phyloP scores from a whole-genome alignment of 192 early-diverging fungal genomes.

The Coemansia sp. region DNA sequence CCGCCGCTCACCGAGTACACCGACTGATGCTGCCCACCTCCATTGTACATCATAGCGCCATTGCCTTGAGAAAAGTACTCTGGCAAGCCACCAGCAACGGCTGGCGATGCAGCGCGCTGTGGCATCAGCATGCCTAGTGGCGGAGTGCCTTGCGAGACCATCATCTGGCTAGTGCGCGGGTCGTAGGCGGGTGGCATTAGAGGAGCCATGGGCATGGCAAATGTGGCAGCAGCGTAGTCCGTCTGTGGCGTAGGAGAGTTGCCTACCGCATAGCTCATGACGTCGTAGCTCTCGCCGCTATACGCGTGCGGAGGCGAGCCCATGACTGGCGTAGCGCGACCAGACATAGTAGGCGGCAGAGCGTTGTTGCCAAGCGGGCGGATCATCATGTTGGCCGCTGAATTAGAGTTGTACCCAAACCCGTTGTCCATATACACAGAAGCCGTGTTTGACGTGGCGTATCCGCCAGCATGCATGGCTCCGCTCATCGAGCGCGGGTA shows the following conservation, averaged over 20 bases:
- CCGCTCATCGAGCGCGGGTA: slow-evolving; percentile 47
- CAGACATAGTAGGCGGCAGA: slow-evolving; percentile 33
- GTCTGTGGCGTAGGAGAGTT: slow-evolving; percentile 24
- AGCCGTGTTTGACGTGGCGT: slow-evolving; percentile 46
- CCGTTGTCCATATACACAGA: slow-evolving; percentile 55
- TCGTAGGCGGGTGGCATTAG: slow-evolving; percentile 50
- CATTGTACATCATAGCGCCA: slow-evolving; percentile 13
- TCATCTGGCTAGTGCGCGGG: slow-evolving; percentile 37
- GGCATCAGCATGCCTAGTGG: slow-evolving; percentile 13
- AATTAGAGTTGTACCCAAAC: slow-evolving; percentile 50
- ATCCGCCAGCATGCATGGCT: slow-evolving; percentile 26
- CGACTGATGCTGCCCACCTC: slow-evolving; percentile 3
- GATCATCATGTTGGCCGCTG: slow-evolving; percentile 20
- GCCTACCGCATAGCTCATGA: slow-evolving; percentile 9
- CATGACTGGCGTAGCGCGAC: slow-evolving; percentile 41
- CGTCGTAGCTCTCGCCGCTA: slow-evolving; percentile 24
- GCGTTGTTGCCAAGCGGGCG: slow-evolving; percentile 13
- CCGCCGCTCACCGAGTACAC: slow-evolving; percentile 4
- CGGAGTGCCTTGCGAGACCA: slow-evolving; percentile 33
- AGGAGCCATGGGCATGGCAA: slow-evolving; percentile 31
- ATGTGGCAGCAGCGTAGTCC: slow-evolving; percentile 32
- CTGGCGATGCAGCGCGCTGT: slow-evolving; percentile 26
- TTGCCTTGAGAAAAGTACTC: slow-evolving; percentile 36
- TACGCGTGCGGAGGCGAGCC: slow-evolving; percentile 26
- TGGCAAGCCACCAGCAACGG: slow-evolving; percentile 21